Evolutionary conservation across 441 rosid species (phyloP).

Genomic region (Omphalea diandra): DNA sequence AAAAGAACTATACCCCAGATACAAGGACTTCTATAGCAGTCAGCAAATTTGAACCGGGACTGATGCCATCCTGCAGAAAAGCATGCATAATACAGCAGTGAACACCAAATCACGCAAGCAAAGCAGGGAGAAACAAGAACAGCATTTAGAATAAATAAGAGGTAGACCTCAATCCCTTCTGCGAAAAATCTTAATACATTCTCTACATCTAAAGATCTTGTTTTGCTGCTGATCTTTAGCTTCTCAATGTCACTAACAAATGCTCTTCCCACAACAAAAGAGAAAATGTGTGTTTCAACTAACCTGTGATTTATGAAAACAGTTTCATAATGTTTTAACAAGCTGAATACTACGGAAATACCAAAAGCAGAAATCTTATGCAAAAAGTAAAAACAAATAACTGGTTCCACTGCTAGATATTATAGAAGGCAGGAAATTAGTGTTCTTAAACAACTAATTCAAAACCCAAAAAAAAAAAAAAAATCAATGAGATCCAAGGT

Average conservation of each 20-base stretch:
- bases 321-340: conserved; percentile 32
- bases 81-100: conserved; percentile 29
- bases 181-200: conserved; percentile 74
- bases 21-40: conserved; percentile 90
- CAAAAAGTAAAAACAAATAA: conserved; percentile 10
- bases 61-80: conserved; percentile 72
- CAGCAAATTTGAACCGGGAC: conserved; percentile 93
- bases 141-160: conserved; percentile 8
- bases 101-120: conserved; percentile 21
- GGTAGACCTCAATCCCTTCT: conserved; percentile 72
- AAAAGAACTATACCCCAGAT: conserved; percentile 75
- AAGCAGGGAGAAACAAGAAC: conserved; percentile 12
- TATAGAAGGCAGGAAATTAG: conserved; percentile 10
- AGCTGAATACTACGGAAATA: conserved; percentile 19
- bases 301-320: conserved; percentile 62
- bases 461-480: neutral
- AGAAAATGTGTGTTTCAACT: conserved; percentile 99
- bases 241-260: conserved; percentile 97
- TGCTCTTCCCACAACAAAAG: conserved; percentile 99
- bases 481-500: neutral
- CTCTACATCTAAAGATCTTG: conserved; percentile 74
- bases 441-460: conserved; percentile 3
- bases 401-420: neutral
- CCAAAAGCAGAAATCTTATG: conserved; percentile 15
- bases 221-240: conserved; percentile 92